Base-by-base conservation (phyloP, 352 stramenopile species). In the Phytophthora melonis region DNA sequence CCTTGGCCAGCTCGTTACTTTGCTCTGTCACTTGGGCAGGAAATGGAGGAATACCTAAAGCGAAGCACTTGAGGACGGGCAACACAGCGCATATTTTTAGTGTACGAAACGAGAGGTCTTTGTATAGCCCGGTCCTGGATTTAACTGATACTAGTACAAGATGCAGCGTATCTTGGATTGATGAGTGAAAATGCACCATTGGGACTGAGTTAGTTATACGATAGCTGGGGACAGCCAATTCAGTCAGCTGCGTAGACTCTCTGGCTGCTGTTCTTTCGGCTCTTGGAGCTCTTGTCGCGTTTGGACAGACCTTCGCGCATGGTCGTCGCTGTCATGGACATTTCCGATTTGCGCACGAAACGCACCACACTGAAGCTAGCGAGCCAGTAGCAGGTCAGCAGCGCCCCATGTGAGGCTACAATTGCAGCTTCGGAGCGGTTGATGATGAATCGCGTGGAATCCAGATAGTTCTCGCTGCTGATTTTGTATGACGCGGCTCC, bases 371-470 rank as follows among this genome's bases (percentile, higher is more conserved):
- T 77, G 43, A 77, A 80, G 34, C 63, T 80, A 5, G 79, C 74
- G n/a, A 92, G 39, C 84, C 82, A 89, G 63, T 88, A 92, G 63
- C 83, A 90, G 11, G 72, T 47, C 18, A 90, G 41, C 1, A 88
- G 66, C 23, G 82, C 79, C 4, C 72, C 79, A n/a, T 89, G 80
- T 0, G 82, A 87, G 4, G 82, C 81, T 7, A 81, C 52, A 2
- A 68, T 71, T 0, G 72, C 68, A 14, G 84, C 79, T 1, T 68
- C 45, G 0, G 57, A 61, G 7, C 82, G 82, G 41, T 81, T 50
- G 10, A 92, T 43, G 10, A 90, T 63, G 21, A 80, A 74, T 3
- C 73, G 63, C 11, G 73, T 71, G 25, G 78, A 72, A 7, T 63
- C 59, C 18, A 41, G 43, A 47, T 69, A 88, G 30, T 88, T 81